Conservation (phyloP, 257 asterid species). For the Plantago ovata region DNA sequence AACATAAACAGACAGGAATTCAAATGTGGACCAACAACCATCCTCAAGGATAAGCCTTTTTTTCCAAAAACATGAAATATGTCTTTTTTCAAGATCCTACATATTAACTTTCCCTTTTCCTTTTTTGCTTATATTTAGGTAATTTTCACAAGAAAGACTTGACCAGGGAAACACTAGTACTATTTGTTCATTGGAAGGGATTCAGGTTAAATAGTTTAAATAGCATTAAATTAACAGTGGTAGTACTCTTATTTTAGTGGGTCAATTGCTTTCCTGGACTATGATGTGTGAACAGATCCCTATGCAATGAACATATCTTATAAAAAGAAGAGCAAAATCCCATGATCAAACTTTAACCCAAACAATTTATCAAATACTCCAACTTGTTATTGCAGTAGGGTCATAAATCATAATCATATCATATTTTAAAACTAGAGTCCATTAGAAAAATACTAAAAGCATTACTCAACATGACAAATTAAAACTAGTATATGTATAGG, state of each 20-base stretch:
- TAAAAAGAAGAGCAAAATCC: slow-evolving; percentile 35
- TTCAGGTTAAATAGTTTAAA: too few species aligned
- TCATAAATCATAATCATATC: slow-evolving; percentile 12
- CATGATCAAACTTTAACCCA: slow-evolving; percentile 19
- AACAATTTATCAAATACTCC: slow-evolving; percentile 21
- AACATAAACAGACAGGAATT: slow-evolving; percentile 55
- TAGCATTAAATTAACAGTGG: background rate
- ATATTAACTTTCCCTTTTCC: background rate
- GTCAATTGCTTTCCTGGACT: slow-evolving; percentile 27
- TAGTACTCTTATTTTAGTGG: slow-evolving; percentile 14
- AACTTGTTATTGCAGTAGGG: slow-evolving; percentile 22
- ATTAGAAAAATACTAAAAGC: background rate
- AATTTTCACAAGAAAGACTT: slow-evolving; percentile 18
- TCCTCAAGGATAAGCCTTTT: slow-evolving; percentile 42
- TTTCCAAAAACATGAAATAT: slow-evolving; percentile 36
- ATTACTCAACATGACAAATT: slow-evolving; percentile 8
- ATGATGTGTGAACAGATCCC: slow-evolving; percentile 31
- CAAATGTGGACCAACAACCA: slow-evolving; percentile 69
- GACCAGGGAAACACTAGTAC: slow-evolving; percentile 16
- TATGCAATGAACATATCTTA: slow-evolving; percentile 28
- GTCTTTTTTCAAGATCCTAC: slow-evolving; percentile 44
- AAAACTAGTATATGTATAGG: background rate
- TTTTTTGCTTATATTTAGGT: background rate
- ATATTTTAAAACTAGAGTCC: slow-evolving; percentile 23
- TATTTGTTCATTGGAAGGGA: slow-evolving; percentile 17